phyloP scores from a whole-genome alignment of 2,329 filamentous ascomycete species.

The Pseudocercospora cruenta region DNA sequence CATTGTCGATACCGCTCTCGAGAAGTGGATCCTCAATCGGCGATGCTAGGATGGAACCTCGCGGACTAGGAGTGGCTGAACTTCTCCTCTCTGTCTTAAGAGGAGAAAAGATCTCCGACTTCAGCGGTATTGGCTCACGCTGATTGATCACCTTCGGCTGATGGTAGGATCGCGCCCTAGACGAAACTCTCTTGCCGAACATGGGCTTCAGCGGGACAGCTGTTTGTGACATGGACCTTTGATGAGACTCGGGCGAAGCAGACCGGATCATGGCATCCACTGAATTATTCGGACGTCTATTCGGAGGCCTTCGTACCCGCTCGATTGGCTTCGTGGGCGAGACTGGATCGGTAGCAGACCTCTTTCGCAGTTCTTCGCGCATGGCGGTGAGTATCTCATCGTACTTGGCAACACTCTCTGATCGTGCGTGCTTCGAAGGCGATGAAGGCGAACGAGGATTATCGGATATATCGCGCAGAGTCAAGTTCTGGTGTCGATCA shows the following conservation, averaged over 20 bases:
- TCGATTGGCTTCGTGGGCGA: conserved; percentile 19
- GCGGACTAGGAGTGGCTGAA: conserved; percentile 13
- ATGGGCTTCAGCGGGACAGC: conserved; percentile 34
- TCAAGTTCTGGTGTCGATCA: conserved; percentile 37
- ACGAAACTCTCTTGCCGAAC: conserved; percentile 32
- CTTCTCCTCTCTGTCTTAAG: conserved; percentile 34
- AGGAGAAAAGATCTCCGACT: conserved; percentile 41
- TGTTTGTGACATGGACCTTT: conserved; percentile 32
- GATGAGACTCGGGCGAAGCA: conserved; percentile 23
- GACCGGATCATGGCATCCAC: conserved; percentile 15
- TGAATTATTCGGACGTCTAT: conserved; percentile 21
- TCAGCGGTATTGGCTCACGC: conserved; percentile 36
- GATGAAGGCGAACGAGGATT: conserved; percentile 17
- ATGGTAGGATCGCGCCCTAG: conserved; percentile 35
- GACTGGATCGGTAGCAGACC: conserved; percentile 22
- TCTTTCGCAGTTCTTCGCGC: conserved; percentile 39
- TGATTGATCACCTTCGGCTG: conserved; percentile 38
- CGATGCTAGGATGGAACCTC: conserved; percentile 24
- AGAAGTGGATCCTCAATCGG: conserved; percentile 24
- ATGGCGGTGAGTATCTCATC: conserved; percentile 40
- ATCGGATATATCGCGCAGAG: conserved; percentile 30
- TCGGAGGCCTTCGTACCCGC: conserved; percentile 16
- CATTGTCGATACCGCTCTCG: conserved; percentile 11
- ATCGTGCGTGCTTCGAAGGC: conserved; percentile 18
- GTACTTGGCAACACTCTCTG: conserved; percentile 32